A percentile compares a stretch with the other conserved stretches of the same genome.
Conservation (phyloP, 805 yeast species). For the Blastobotrys parvus region DNA sequence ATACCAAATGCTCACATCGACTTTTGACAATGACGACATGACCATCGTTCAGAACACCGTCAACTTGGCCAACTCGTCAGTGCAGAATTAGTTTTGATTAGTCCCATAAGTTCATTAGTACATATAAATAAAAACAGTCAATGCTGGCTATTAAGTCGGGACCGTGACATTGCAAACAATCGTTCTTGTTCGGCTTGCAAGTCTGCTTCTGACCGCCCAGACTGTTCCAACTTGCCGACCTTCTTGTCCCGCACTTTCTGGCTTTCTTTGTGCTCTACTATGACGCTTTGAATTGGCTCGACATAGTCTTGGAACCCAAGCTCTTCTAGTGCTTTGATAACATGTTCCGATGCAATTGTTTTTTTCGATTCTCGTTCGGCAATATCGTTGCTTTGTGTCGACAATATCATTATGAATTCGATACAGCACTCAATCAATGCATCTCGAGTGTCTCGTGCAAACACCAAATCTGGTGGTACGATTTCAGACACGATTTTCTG, state of each 20-base stretch:
- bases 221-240: conserved; percentile 85
- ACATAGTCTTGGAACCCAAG: conserved; percentile 82
- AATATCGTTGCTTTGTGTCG: conserved; percentile 89
- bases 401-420: conserved; percentile 88
- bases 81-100: no score
- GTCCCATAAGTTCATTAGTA: no score
- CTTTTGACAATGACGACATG: conserved; percentile 31
- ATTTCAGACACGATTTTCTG: conserved; percentile 90
- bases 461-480: conserved; percentile 77
- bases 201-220: conserved; percentile 90
- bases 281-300: conserved; percentile 68
- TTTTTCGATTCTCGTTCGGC: conserved; percentile 95
- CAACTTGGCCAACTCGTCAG: conserved; percentile 18
- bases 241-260: conserved; percentile 81
- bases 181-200: conserved; percentile 87
- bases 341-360: conserved; percentile 95
- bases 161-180: conserved; percentile 46
- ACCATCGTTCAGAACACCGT: conserved; percentile 27
- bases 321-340: conserved; percentile 77
- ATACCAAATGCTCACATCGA: conserved; percentile 43
- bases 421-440: conserved; percentile 94
- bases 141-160: conserved; percentile 17
- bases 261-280: conserved; percentile 80
- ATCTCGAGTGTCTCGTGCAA: conserved; percentile 89
- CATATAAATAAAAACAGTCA: no score